A percentile compares a stretch with the other conserved stretches of the same genome.
Conservation (phyloP, 169 alveolate species). For the Plasmodium billcollinsi region DNA sequence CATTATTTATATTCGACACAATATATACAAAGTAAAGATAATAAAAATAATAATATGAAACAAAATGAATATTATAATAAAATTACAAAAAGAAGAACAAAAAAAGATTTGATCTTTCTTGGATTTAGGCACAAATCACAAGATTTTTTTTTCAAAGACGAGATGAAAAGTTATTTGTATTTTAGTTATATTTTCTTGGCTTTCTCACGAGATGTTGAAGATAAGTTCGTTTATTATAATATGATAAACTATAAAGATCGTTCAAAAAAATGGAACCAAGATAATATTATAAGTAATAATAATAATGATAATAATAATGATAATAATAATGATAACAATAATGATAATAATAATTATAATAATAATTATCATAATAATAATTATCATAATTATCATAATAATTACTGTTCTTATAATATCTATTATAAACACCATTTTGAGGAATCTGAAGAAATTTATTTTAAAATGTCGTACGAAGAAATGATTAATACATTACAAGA, state of each 20-base stretch:
- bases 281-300: too few relatives aligned
- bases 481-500: slow-evolving; percentile 21
- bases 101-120: slow-evolving; percentile 39
- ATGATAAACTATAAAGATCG: background rate
- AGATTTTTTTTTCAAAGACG: slow-evolving; percentile 45
- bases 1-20: slow-evolving; percentile 10
- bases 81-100: background rate
- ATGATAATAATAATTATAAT: too few relatives aligned
- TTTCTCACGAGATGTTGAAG: slow-evolving; percentile 22
- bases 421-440: background rate
- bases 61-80: background rate
- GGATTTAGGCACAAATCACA: slow-evolving; percentile 48
- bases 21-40: background rate
- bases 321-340: background rate
- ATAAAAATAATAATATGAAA: background rate
- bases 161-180: slow-evolving; percentile 9
- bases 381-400: background rate
- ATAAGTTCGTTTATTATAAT: slow-evolving; percentile 6
- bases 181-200: slow-evolving; percentile 55
- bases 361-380: too few relatives aligned
- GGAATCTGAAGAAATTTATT: background rate
- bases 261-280: too few relatives aligned
- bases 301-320: too few relatives aligned
- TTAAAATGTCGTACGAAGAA: slow-evolving; percentile 8
- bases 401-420: background rate